Conservation (phyloP, 2,329 filamentous ascomycete species). For the Verticillium nonalfalfae region DNA sequence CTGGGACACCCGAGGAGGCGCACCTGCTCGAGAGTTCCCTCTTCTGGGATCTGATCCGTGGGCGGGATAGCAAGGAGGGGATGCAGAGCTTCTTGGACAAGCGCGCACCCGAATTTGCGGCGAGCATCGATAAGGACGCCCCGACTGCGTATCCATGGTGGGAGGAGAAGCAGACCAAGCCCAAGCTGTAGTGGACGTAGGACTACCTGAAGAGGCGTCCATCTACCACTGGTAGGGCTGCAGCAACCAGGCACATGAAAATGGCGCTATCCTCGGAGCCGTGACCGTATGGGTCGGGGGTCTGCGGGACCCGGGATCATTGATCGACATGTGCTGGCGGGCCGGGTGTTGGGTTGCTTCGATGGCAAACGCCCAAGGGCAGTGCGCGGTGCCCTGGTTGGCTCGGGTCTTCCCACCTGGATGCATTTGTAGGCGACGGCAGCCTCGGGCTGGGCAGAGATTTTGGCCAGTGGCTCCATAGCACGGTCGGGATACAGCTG, state of each 20-base stretch:
- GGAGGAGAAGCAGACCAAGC: constrained; percentile 35
- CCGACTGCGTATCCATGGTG: constrained; percentile 64
- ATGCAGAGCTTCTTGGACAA: constrained; percentile 66
- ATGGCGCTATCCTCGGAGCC: not conserved
- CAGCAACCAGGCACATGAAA: not conserved
- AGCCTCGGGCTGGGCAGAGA: not conserved
- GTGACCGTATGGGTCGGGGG: not conserved
- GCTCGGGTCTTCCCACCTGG: not conserved
- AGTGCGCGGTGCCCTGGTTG: not conserved
- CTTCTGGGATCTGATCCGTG: constrained; percentile 54
- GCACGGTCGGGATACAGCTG: not conserved
- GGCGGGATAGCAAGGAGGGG: constrained; percentile 57
- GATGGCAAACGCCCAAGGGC: not conserved
- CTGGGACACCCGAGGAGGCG: constrained; percentile 57
- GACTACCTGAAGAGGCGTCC: not conserved
- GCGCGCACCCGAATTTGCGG: constrained; percentile 55
- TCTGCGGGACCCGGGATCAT: not conserved
- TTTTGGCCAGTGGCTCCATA: not conserved
- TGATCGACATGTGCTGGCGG: not conserved
- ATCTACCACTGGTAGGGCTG: not conserved
- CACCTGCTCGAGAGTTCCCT: constrained; percentile 63
- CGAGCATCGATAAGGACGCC: constrained; percentile 51
- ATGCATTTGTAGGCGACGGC: not conserved
- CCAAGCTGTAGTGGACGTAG: constrained; percentile 10
- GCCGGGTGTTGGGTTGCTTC: not conserved